Percentiles rank a stretch among this genome's conserved stretches.
Conservation (phyloP, 2,329 filamentous ascomycete species). For the Colletotrichum gigasporum region DNA sequence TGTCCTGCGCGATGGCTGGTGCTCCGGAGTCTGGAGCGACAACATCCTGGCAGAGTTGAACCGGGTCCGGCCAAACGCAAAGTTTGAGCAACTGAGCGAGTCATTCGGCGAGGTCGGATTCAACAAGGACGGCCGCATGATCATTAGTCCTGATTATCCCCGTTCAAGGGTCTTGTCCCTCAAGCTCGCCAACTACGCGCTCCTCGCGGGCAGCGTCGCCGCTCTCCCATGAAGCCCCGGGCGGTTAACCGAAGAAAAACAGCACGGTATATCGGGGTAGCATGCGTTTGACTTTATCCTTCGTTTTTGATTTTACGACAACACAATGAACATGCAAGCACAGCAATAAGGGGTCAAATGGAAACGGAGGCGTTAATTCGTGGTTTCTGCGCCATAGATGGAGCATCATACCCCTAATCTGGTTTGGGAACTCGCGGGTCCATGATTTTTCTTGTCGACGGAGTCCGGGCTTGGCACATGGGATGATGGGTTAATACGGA, state of each 20-base stretch:
- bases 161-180: conserved; percentile 63
- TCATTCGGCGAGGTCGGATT: conserved; percentile 69
- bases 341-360: conserved; percentile 24
- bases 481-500: conserved; percentile 23
- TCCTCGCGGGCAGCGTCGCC: conserved; percentile 44
- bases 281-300: neutral
- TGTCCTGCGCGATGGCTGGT: conserved; percentile 66
- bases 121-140: conserved; percentile 67
- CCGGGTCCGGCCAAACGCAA: conserved; percentile 64
- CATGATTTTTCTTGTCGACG: conserved; percentile 19
- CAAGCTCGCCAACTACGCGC: conserved; percentile 66
- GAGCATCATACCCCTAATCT: conserved; percentile 32
- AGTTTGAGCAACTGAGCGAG: conserved; percentile 71
- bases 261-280: neutral
- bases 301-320: conserved; percentile 14
- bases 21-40: conserved; percentile 78
- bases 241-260: neutral
- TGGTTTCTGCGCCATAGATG: conserved; percentile 25
- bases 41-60: conserved; percentile 70
- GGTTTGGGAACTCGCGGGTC: conserved; percentile 24
- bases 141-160: conserved; percentile 65
- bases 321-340: conserved; percentile 29
- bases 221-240: conserved; percentile 9
- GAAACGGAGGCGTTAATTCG: conserved; percentile 20
- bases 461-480: conserved; percentile 15